Conservation (phyloP, 148 eudicot genomes). For the Chenopodium berlandieri region DNA sequence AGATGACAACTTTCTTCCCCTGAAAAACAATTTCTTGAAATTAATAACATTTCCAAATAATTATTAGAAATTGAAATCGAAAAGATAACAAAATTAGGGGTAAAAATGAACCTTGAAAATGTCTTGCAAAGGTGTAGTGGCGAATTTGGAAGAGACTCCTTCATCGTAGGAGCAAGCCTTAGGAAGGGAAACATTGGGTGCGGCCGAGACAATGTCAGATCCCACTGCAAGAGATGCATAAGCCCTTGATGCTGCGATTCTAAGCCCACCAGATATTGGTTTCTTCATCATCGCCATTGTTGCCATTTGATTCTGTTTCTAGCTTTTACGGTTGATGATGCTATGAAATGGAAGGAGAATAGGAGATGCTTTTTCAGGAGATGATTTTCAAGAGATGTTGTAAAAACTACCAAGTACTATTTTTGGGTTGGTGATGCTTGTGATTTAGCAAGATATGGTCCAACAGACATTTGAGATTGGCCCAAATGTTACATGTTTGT, state of each 20-base stretch:
- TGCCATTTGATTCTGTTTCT: slow-evolving; percentile 42
- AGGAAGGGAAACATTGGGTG: slow-evolving; percentile 77
- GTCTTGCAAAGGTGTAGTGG: slow-evolving; percentile 70
- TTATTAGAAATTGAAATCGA: background rate
- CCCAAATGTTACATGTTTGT: no score
- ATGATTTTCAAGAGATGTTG: no score
- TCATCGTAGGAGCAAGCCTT: slow-evolving; percentile 94
- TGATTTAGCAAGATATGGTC: no score
- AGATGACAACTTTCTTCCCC: slow-evolving; percentile 92
- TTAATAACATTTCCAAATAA: background rate
- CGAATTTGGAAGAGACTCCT: slow-evolving; percentile 80
- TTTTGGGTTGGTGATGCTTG: no score
- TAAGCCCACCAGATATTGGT: slow-evolving; percentile 34
- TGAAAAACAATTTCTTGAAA: slow-evolving; percentile 27
- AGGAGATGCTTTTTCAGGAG: no score
- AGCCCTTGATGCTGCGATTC: slow-evolving; percentile 37
- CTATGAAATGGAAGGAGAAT: background rate
- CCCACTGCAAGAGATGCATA: slow-evolving; percentile 77
- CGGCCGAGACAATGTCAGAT: slow-evolving; percentile 70
- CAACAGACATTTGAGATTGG: no score
- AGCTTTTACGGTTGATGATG: background rate
- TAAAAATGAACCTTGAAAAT: slow-evolving; percentile 63
- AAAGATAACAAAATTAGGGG: background rate
- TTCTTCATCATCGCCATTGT: slow-evolving; percentile 43
- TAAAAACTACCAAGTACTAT: no score